Evolutionary conservation across 208 protist genomes (phyloP).

Genomic region (Kentomonas sorsogonicus): DNA sequence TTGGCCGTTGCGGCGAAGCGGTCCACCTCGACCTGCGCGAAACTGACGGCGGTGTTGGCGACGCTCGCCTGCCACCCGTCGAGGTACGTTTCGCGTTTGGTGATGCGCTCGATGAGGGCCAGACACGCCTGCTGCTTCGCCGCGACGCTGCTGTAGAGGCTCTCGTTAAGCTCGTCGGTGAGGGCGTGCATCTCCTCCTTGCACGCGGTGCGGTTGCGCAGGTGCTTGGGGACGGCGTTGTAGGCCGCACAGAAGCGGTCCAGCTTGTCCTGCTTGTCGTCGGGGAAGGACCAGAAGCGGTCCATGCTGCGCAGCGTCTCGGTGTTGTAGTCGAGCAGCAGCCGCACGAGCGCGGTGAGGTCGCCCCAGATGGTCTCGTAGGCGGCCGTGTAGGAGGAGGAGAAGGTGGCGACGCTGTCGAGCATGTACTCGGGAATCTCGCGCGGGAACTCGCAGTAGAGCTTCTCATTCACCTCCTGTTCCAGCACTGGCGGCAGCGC

Average conservation of each 20-base stretch:
- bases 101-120: conserved; percentile 44
- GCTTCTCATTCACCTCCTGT: conserved; percentile 6
- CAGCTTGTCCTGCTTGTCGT: conserved; percentile 56
- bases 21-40: conserved; percentile 65
- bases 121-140: conserved; percentile 8
- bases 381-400: conserved; percentile 34
- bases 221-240: conserved; percentile 27
- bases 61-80: conserved; percentile 57
- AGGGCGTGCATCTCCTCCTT: conserved; percentile 63
- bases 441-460: conserved; percentile 29
- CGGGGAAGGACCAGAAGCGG: conserved; percentile 39
- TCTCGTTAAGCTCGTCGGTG: conserved; percentile 24
- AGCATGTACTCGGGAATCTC: conserved; percentile 38
- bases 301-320: conserved; percentile 26
- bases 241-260: conserved; percentile 37
- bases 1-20: conserved; percentile 52
- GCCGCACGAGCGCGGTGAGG: conserved; percentile 22
- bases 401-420: conserved; percentile 28
- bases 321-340: conserved; percentile 45
- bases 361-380: conserved; percentile 34
- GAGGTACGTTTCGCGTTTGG: conserved; percentile 44
- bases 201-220: conserved; percentile 32
- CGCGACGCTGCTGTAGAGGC: conserved; percentile 9
- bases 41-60: conserved; percentile 42
- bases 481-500: conserved; percentile 55